Conservation (phyloP, 768 basidiomycete genomes). For the Russula sp. region DNA sequence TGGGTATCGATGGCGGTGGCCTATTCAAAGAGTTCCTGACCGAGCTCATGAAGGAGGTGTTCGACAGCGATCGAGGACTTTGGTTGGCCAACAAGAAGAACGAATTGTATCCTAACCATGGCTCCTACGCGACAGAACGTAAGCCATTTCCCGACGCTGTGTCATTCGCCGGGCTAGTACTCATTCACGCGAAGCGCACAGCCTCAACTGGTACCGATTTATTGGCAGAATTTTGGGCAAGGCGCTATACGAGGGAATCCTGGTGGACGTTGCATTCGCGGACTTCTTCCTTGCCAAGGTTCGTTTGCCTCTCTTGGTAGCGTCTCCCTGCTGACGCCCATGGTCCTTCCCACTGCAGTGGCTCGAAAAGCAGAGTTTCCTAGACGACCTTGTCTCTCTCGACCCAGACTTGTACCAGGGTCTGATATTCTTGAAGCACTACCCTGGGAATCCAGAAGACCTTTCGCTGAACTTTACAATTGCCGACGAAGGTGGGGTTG, state of each 20-base stretch:
- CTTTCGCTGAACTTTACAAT: slow-evolving; percentile 87
- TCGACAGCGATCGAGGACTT: slow-evolving; percentile 88
- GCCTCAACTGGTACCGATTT: slow-evolving; percentile 87
- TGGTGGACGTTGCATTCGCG: slow-evolving; percentile 93
- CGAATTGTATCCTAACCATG: slow-evolving; percentile 93
- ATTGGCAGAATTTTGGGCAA: slow-evolving; percentile 93
- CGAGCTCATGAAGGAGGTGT: slow-evolving; percentile 86
- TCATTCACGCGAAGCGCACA: slow-evolving; percentile 50
- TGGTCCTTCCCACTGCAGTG: slow-evolving; percentile 44
- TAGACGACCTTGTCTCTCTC: slow-evolving; percentile 88
- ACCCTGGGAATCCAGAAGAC: slow-evolving; percentile 80
- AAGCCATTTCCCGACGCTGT: slow-evolving; percentile 27
- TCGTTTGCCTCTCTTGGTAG: slow-evolving; percentile 8
- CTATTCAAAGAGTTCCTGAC: slow-evolving; percentile 99
- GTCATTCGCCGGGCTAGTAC: background rate
- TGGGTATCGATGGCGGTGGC: slow-evolving; percentile 94
- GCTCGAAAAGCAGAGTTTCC: slow-evolving; percentile 86
- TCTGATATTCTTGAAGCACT: slow-evolving; percentile 89
- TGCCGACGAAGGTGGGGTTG: slow-evolving; percentile 65
- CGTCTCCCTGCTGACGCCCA: background rate
- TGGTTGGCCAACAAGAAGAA: slow-evolving; percentile 91
- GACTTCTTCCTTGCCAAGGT: slow-evolving; percentile 92
- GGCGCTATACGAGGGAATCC: slow-evolving; percentile 92
- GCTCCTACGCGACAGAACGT: slow-evolving; percentile 86
- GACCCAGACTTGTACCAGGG: slow-evolving; percentile 93